Base-by-base conservation (phyloP, 2,329 filamentous ascomycete species). In the Xylaria sp. region DNA sequence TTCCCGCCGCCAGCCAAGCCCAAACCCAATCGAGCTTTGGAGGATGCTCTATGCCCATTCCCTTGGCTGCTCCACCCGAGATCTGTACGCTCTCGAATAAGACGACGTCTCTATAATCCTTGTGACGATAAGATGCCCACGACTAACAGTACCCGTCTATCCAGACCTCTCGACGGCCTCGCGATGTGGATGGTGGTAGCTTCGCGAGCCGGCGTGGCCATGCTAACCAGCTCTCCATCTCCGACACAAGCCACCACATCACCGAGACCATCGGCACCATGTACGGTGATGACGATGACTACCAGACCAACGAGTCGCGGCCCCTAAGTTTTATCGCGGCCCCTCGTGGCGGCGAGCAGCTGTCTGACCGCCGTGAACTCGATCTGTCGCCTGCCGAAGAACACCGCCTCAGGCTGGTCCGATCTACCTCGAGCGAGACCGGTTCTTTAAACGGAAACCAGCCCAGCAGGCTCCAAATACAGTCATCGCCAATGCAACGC, bases 201-300 rank as follows among this genome's bases (percentile, higher is more conserved):
- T 87, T 88, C 80, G 81, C 85, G 73, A 86, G 80, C 78, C 86
- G 86, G 79, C 87, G 87, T 76, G 86, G 86, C 72, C 87, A 89
- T 79, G 80, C 80, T 68, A 86, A 81, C 76, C 85, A 88, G 75
- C 82, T 89, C 59, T 89, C 87, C 65, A 89, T 97, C 79, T 96
- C 92, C 80, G 94, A 97, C 81, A 92, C 94, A 69, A 93, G 87
- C 81, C 93, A 97, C 82, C 94, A 97, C 87, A 93, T 97, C 78
- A 97, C 94, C 65, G 94, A 97, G 80, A 92, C 93, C 67, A 97
- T 97, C 80, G 93, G 93, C 60, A 94, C 94, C 75, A 88, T 97
- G 81, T 97, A 97, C 81, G 93, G 92, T 76, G 91, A 93, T 77
- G 88, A 89, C 76, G 88, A 93, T 75, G 86, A 88, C 73, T 87